A percentile compares a stretch with the other conserved stretches of the same genome.
Conservation (phyloP, 129 eudicot species). For the Centaurea solstitialis region DNA sequence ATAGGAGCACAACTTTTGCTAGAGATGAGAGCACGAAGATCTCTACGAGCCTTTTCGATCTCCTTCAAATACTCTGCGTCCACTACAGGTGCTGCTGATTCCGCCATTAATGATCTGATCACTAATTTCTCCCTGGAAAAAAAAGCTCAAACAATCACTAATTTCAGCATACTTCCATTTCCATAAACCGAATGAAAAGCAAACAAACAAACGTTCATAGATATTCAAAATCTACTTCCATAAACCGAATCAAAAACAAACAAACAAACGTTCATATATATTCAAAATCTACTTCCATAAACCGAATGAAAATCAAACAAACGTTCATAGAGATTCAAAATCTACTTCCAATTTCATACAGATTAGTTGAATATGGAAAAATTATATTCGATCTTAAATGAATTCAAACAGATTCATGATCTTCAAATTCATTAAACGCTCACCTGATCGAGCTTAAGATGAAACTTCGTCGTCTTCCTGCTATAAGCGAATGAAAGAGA, state of each 20-base stretch:
- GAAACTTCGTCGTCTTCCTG: neutral
- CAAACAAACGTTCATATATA: too few species aligned
- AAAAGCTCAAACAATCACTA: neutral
- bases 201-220: neutral
- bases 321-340: too few species aligned
- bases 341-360: neutral
- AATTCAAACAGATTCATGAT: neutral
- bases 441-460: slow-evolving; percentile 9
- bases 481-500: neutral
- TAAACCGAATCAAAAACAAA: too few species aligned
- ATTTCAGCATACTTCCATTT: neutral
- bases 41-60: slow-evolving; percentile 71
- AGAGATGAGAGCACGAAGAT: slow-evolving; percentile 85
- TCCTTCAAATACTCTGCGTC: slow-evolving; percentile 74
- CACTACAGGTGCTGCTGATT: slow-evolving; percentile 27
- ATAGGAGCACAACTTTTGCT: slow-evolving; percentile 77
- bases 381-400: neutral
- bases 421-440: neutral
- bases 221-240: neutral
- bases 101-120: slow-evolving; percentile 24
- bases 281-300: neutral
- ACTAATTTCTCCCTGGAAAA: neutral
- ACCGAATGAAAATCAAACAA: too few species aligned
- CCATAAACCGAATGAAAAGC: neutral
- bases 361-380: neutral